A percentile compares a stretch with the other conserved stretches of the same genome.
Conservation (phyloP, 73 alveolate species). For the Halteria grandinella region DNA sequence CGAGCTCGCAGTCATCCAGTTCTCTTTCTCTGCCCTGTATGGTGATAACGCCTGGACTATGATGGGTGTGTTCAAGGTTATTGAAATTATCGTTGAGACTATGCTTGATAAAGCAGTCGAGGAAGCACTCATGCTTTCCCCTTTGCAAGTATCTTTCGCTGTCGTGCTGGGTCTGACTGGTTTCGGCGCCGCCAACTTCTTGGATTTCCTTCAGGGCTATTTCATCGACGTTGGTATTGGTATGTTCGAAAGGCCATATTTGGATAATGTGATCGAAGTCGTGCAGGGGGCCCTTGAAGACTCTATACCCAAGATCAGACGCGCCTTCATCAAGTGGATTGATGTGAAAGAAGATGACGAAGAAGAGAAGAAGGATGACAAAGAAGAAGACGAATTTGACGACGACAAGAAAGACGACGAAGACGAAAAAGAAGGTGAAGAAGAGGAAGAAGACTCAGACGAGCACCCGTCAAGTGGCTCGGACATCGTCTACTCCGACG, state of each 20-base stretch:
- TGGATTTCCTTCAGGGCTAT: slow-evolving; percentile 80
- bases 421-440: slow-evolving; percentile 25
- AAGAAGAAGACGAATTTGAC: not conserved
- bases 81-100: slow-evolving; percentile 77
- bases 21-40: slow-evolving; percentile 78
- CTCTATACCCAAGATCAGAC: slow-evolving; percentile 14
- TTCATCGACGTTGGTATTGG: slow-evolving; percentile 74
- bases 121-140: slow-evolving; percentile 76
- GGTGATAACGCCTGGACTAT: slow-evolving; percentile 75
- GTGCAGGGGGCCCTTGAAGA: slow-evolving; percentile 43
- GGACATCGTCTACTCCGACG: slow-evolving; percentile 33
- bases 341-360: slow-evolving; percentile 46
- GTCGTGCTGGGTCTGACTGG: slow-evolving; percentile 80
- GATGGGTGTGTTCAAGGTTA: slow-evolving; percentile 74
- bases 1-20: slow-evolving; percentile 62
- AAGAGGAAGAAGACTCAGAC: not conserved
- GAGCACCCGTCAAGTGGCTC: slow-evolving; percentile 8
- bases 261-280: slow-evolving; percentile 60
- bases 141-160: slow-evolving; percentile 73
- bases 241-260: slow-evolving; percentile 78
- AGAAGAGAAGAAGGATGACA: slow-evolving; percentile 16
- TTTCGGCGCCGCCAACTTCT: slow-evolving; percentile 90
- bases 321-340: not conserved
- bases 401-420: not conserved
- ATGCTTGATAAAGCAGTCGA: slow-evolving; percentile 58